Evolutionary conservation across 179 eudicot species (phyloP), one percentile per base, ranked within the genome.

Genomic region (Silene noctiflora): DNA sequence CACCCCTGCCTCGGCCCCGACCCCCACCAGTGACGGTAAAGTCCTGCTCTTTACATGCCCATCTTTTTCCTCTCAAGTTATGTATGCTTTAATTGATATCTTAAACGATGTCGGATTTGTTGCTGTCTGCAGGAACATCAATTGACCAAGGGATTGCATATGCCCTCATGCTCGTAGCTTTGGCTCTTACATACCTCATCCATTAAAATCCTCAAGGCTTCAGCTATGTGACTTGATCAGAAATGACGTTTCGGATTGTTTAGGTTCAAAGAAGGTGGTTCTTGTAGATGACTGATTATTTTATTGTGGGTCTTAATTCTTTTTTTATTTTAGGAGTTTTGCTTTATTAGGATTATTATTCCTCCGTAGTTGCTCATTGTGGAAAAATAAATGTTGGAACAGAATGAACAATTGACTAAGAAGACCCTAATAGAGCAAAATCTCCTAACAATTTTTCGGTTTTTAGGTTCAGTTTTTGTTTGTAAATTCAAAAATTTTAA

Each of bases 11-110:
- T 89, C 89, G 22, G 79, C 86, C 56, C 90, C 90, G 24, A 76
- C 86, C 59, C 86, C 90, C 39, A 72, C 89, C 76, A 90, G 86
- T 56, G 96, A 92, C 63, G 97, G 96, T 90, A 86, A 33, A 6
- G 27, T 17, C 53, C 76, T 2, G 42, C 72, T 16, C 72, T 51
- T 71, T 71, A 44, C 67, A 22, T 62, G 1, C 59, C 20, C 7
- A 14, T 44, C 51, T 44, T 44, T 44, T 2, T 3, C 14, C 1
- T 0, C 2, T 3, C 2, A 44, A 44, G 2, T 44, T 44, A 44
- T 44, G 2, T 44, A 44, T 44, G 51, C 51, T 44, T 44, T 44
- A 11, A 44, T 39, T 39, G 46, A 39, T 39, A 44, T 44, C 51
- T 10, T 10, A 44, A 42, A 1, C 3, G 13, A 11, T 44, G 2